Evolutionary conservation across 1,284 basidiomycete genomes (phyloP).

Genomic region (Rhodotorula sp.): DNA sequence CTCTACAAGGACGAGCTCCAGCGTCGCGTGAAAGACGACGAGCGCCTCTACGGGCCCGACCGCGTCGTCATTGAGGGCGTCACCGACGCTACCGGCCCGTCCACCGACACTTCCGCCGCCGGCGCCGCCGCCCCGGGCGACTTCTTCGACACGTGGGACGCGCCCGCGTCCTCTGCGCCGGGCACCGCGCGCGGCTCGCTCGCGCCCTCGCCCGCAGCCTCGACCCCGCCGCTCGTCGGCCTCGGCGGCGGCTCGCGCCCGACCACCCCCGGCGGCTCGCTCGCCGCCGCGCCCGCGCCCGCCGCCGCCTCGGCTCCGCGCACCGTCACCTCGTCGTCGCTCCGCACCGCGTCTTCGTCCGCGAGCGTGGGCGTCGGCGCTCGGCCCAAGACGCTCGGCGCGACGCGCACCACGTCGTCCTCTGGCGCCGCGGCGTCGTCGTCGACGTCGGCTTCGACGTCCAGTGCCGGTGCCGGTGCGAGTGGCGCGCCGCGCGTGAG

Average conservation of each 20-base stretch:
- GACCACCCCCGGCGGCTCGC: constrained; percentile 44
- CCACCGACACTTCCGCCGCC: constrained; percentile 44
- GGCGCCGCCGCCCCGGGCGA: constrained; percentile 58
- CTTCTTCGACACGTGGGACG: constrained; percentile 96
- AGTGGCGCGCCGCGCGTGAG: no score
- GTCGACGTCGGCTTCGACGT: background rate
- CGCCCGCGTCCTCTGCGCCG: constrained; percentile 55
- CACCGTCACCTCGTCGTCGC: constrained; percentile 56
- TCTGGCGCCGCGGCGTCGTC: constrained; percentile 47
- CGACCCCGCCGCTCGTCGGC: constrained; percentile 26
- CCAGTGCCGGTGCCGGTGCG: constrained; percentile 34
- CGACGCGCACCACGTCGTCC: constrained; percentile 47
- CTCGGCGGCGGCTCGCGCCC: constrained; percentile 31
- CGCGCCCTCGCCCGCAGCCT: constrained; percentile 49
- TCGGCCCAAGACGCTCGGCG: constrained; percentile 48
- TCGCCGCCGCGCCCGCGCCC: constrained; percentile 42
- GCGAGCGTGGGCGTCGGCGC: constrained; percentile 44
- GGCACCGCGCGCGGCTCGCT: constrained; percentile 49
- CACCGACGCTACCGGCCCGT: constrained; percentile 27
- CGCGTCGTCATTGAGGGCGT: constrained; percentile 71
- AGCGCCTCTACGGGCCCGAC: constrained; percentile 68
- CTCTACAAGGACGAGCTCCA: constrained; percentile 92
- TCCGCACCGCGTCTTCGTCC: constrained; percentile 58
- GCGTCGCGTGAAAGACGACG: constrained; percentile 77
- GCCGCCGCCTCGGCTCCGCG: constrained; percentile 49